These are phyloP conservation scores for Boletales sp. DNA, from an alignment of 768 basidiomycete genomes.

Conservation along the genomic window DNA sequence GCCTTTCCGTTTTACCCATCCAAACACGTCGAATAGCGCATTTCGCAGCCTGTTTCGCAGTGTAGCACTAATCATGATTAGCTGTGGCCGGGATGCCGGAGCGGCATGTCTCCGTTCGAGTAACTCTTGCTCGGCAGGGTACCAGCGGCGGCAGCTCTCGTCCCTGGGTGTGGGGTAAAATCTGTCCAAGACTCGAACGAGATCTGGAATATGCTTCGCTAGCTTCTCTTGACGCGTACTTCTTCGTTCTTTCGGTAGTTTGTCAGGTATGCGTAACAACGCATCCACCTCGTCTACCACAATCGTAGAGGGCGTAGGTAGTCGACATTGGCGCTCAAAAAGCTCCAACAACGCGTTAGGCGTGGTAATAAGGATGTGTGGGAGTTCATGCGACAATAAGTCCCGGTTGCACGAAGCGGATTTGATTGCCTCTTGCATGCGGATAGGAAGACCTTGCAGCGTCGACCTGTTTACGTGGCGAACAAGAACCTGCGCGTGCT, in stretches of 20 bases:
- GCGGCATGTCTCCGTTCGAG: constrained; percentile 4
- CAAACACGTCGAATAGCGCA: constrained; percentile 48
- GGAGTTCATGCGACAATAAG: constrained; percentile 40
- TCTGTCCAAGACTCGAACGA: constrained; percentile 55
- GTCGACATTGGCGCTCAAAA: constrained; percentile 43
- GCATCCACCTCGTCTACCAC: constrained; percentile 79
- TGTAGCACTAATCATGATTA: constrained; percentile 71
- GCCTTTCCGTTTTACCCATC: constrained; percentile 51
- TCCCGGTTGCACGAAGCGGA: constrained; percentile 31
- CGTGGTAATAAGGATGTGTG: constrained; percentile 69
- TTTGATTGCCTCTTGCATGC: constrained; percentile 28
- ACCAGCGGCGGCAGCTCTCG: neutral
- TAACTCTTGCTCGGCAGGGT: constrained; percentile 4
- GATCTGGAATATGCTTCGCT: constrained; percentile 54
- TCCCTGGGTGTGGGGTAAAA: constrained; percentile 43
- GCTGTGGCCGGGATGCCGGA: constrained; percentile 43
- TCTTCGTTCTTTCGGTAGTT: constrained; percentile 36
- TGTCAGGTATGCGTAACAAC: constrained; percentile 51
- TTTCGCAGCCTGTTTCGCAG: constrained; percentile 44
- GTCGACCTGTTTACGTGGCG: constrained; percentile 40
- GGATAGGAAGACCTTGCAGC: constrained; percentile 16
- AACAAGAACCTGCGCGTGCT: constrained; percentile 58
- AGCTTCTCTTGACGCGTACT: constrained; percentile 39
- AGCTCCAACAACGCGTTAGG: constrained; percentile 66
- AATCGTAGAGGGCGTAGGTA: constrained; percentile 50